A percentile compares a stretch with the other conserved stretches of the same genome.
These are phyloP conservation scores for Cercospora beticola DNA, from an alignment of 2,329 filamentous ascomycete species.

Conservation along the genomic window DNA sequence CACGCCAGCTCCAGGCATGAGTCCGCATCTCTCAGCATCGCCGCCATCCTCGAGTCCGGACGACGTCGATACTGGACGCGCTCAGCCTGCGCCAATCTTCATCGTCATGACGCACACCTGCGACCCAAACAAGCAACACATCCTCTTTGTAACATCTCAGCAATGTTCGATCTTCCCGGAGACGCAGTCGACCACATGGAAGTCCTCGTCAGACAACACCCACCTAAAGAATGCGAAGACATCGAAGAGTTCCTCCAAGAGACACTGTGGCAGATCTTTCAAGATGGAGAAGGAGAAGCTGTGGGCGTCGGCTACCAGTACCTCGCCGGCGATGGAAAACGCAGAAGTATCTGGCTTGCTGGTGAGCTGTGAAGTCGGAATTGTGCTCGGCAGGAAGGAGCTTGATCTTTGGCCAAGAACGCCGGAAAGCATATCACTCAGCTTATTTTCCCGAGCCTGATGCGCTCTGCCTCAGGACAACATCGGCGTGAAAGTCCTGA, in stretches of 20 bases:
- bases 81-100: background rate
- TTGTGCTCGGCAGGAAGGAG: background rate
- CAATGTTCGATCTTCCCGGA: background rate
- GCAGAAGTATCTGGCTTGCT: background rate
- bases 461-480: background rate
- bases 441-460: background rate
- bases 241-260: background rate
- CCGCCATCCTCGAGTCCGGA: background rate
- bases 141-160: background rate
- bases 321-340: background rate
- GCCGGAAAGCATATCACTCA: background rate
- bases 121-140: background rate
- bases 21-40: background rate
- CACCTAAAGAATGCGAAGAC: background rate
- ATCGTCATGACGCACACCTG: constrained; percentile 11
- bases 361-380: background rate
- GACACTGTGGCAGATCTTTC: background rate
- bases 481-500: background rate
- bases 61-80: background rate
- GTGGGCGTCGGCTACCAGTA: constrained; percentile 1
- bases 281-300: background rate
- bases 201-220: background rate
- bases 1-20: background rate
- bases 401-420: background rate
- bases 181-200: background rate